Evolutionary conservation across 176 grass and related monocot species (phyloP).

Genomic region (Cocos nucifera): DNA sequence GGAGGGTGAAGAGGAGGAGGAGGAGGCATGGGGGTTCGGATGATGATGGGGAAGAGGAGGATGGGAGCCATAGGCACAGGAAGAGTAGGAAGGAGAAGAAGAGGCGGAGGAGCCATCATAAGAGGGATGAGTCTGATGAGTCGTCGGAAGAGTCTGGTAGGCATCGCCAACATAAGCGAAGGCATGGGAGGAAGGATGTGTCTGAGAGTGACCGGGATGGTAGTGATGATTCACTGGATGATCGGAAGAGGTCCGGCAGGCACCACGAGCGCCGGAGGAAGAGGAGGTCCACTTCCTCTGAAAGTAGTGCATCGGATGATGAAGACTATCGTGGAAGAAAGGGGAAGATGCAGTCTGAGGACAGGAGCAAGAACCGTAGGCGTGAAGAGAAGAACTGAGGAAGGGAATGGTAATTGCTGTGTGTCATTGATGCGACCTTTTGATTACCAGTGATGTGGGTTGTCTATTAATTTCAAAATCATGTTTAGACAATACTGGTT

Average conservation of each 20-base stretch:
- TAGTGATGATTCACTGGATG: constrained; percentile 21
- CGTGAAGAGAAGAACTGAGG: constrained; percentile 18
- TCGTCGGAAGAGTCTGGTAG: constrained; percentile 38
- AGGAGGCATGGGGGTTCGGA: constrained; percentile 26
- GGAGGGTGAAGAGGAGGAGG: constrained; percentile 27
- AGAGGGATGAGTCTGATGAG: constrained; percentile 23
- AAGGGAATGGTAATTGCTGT: constrained; percentile 17
- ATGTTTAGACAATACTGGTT: too few relatives aligned
- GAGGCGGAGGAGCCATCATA: constrained; percentile 41
- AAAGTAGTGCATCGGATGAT: constrained; percentile 22
- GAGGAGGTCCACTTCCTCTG: constrained; percentile 6
- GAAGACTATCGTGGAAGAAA: constrained; percentile 18
- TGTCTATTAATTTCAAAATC: too few relatives aligned
- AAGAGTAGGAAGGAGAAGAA: constrained; percentile 91
- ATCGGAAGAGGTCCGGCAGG: constrained; percentile 30
- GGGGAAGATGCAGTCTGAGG: constrained; percentile 24
- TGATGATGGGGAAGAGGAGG: constrained; percentile 27
- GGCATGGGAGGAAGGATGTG: constrained; percentile 28
- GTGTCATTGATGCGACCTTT: neutral
- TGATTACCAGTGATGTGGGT: too few relatives aligned
- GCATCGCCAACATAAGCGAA: constrained; percentile 27
- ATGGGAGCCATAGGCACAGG: constrained; percentile 32
- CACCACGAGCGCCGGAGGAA: constrained; percentile 6
- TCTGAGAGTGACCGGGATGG: constrained; percentile 37
- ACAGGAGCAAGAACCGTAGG: constrained; percentile 29